Evolutionary conservation across 306 rosid species (phyloP).

Genomic region (Acacia melanoxylon): DNA sequence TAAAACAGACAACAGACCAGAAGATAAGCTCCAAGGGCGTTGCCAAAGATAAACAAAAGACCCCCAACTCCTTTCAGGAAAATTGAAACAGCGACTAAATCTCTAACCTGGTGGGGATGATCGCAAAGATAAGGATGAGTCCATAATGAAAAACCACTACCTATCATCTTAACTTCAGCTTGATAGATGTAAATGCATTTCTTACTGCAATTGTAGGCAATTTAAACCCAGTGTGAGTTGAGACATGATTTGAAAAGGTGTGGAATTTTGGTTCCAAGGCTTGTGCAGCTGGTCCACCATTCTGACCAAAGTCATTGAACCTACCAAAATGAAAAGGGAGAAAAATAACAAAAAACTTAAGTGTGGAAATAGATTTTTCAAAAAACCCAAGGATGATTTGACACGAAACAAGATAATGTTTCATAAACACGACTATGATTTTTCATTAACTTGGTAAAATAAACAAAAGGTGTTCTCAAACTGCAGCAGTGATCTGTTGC

Average conservation of each 20-base stretch:
- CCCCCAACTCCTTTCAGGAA: conserved; percentile 63
- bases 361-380: neutral
- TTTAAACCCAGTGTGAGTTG: conserved; percentile 45
- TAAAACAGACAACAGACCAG: conserved; percentile 47
- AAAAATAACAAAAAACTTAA: neutral
- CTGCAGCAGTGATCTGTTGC: neutral
- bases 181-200: conserved; percentile 1
- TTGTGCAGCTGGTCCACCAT: conserved; percentile 64
- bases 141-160: neutral
- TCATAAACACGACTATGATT: neutral
- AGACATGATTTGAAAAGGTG: conserved; percentile 41
- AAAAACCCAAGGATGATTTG: neutral
- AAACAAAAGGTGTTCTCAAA: neutral
- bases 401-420: neutral
- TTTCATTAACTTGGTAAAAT: neutral
- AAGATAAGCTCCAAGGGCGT: conserved; percentile 56
- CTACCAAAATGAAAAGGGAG: conserved; percentile 33
- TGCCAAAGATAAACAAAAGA: conserved; percentile 59
- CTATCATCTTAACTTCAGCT: neutral
- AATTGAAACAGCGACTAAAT: conserved; percentile 50
- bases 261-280: conserved; percentile 50
- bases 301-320: conserved; percentile 55
- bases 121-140: neutral
- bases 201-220: conserved; percentile 58
- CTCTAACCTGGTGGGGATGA: conserved; percentile 43